Evolutionary conservation across 805 yeast species (phyloP), one percentile per base, ranked within the genome.

Genomic region (Candida tallmaniae): DNA sequence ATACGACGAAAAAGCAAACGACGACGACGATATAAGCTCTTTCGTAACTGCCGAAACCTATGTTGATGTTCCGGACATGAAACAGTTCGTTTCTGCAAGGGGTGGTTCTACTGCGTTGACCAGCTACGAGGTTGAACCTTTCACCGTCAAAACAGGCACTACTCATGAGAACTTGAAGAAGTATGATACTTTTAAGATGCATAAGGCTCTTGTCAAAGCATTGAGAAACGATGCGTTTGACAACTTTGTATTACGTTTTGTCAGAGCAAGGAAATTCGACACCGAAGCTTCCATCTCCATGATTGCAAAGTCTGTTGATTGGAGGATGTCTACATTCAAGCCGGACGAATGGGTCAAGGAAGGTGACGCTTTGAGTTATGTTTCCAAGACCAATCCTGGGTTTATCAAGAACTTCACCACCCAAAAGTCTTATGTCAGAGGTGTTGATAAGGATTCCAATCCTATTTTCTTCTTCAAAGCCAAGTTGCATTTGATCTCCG

Each of bases 191-290:
- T 68, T 66, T 15, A 68, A 66, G 14, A 50, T 78, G 6, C 74
- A 75, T 41, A 56, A 56, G 19, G 54, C 79, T 82, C 9, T 88
- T 4, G 23, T 42, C 27, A 23, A 19, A 6, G 45, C 36, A 15
- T 7, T 31, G 3, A 78, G 90, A 60, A 73, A 78, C 27, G 97
- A 90, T 55, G 70, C 80, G 30, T 83, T 94, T 3, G 99, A 93
- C 58, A 81, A 83, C 48, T 58, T 80, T 45, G 32, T 86, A 20
- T 67, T 89, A 50, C 73, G 95, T 49, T 89, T 82, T 50, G 60
- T 85, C 17, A 72, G 95, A 47, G 96, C 96, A 24, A 78, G 96
- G 60, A 87, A 87, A 60, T 87, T 87, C 80, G 77, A 83, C 44
- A 68, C 79, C 15, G 80, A 77, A 46, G 75, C 78, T 50, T 70